Base-by-base conservation (phyloP, 2,329 filamentous ascomycete species). In the Penicillium sp. region DNA sequence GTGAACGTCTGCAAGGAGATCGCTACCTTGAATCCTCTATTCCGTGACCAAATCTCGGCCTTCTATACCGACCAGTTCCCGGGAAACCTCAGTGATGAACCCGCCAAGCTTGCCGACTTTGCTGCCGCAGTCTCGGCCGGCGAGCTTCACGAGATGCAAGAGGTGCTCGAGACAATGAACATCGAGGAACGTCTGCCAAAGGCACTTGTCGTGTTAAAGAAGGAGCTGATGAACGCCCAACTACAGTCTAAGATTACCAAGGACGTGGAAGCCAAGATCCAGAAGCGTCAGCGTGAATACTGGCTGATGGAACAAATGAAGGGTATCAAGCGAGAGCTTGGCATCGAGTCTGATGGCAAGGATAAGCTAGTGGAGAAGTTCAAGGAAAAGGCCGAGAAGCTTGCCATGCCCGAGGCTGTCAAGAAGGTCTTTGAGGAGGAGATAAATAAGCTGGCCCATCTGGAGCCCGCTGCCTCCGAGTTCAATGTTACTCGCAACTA, bases 281-380 rank as follows among this genome's bases (percentile, higher is more conserved):
- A 92, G 65, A 97, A 99, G 76, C 87, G 93, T 28, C 94, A 99
- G 71, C 86, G 94, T 47, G 94, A 99, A 70, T 99, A 97, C 76
- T 97, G 91, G 89, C 79, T 99, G 43, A 95, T 96, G 90, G 94
- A 99, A 74, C 95, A 99, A 72, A 96, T 99, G 92, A 97, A 97
- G 79, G 94, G 92, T 24, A 99, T 99, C 67, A 88, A 90, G 53
- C 84, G 94, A 53, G 94, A 99, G 74, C 84, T 99, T 45, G 94
- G 95, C 21, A 90, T 99, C 48, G 95, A 99, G 71, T 95, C 90
- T 6, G 94, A 99, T 68, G 94, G 95, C 59, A 99, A 97, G 75
- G 94, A 99, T 68, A 97, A 97, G 76, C 81, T 99, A 12, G 89
- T 99, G 1, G 94, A 97, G 72, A 95, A 89, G 71, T 99, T 99